phyloP scores from a whole-genome alignment of 352 stramenopile genomes.

The Globisporangium paddicum region DNA sequence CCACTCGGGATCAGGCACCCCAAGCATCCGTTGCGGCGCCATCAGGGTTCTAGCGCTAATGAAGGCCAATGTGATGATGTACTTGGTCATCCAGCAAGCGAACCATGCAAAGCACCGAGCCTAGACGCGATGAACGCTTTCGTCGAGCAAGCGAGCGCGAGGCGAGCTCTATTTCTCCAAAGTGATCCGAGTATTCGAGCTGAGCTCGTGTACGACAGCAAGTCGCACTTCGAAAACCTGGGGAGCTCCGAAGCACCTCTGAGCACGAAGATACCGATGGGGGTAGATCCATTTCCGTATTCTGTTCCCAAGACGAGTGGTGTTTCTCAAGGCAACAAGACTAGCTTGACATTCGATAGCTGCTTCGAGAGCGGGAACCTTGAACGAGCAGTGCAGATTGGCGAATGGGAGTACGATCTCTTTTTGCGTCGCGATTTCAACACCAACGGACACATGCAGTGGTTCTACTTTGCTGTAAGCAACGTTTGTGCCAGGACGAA shows the following conservation, averaged over 20 bases:
- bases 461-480: constrained; percentile 94
- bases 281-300: constrained; percentile 24
- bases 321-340: constrained; percentile 14
- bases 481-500: constrained; percentile 37
- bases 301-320: constrained; percentile 23
- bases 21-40: constrained; percentile 23
- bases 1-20: constrained; percentile 8
- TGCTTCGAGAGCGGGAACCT: constrained; percentile 93
- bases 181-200: constrained; percentile 30
- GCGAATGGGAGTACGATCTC: constrained; percentile 88
- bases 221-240: constrained; percentile 10
- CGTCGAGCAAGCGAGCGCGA: constrained; percentile 20
- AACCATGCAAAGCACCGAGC: constrained; percentile 19
- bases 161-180: constrained; percentile 30
- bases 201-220: constrained; percentile 53
- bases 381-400: constrained; percentile 75
- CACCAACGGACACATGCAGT: constrained; percentile 84
- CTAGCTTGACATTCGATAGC: constrained; percentile 87
- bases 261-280: constrained; percentile 1
- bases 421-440: constrained; percentile 85
- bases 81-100: constrained; percentile 12
- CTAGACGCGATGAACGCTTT: constrained; percentile 12
- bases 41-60: background rate
- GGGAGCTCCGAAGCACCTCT: background rate
- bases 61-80: constrained; percentile 1